A percentile compares a stretch with the other conserved stretches of the same genome.
These are phyloP conservation scores for Talaromyces thailandensis DNA, from an alignment of 495 filamentous ascomycete species.

Conservation along the genomic window DNA sequence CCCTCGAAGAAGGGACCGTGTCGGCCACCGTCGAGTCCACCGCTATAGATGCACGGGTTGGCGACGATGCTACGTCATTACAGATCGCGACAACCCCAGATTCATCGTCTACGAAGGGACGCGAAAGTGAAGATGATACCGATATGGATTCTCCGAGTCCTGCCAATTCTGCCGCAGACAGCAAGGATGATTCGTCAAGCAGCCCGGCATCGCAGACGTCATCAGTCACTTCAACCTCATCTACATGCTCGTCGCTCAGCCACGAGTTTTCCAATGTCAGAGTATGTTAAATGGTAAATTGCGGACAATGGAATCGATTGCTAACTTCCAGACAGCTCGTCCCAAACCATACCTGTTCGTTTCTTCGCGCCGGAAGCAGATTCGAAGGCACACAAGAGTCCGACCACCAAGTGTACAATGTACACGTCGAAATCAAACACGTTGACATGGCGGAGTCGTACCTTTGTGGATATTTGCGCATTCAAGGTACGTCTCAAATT, in stretches of 20 bases:
- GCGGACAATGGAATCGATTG: not conserved
- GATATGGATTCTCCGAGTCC: constrained; percentile 26
- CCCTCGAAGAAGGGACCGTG: not conserved
- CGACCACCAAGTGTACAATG: constrained; percentile 82
- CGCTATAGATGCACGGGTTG: not conserved
- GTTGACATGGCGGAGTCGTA: constrained; percentile 94
- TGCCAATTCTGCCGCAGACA: constrained; percentile 17
- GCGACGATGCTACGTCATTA: constrained; percentile 7
- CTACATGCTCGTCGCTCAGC: constrained; percentile 39
- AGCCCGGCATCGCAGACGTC: constrained; percentile 17
- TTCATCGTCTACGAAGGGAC: constrained; percentile 4
- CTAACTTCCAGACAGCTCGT: constrained; percentile 26
- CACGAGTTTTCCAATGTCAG: constrained; percentile 60
- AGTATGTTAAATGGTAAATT: constrained; percentile 33
- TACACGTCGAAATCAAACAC: constrained; percentile 94
- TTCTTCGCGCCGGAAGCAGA: constrained; percentile 76
- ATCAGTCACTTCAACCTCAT: constrained; percentile 23
- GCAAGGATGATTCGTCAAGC: constrained; percentile 11
- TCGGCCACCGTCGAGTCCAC: constrained; percentile 1
- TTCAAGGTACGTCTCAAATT: constrained; percentile 62
- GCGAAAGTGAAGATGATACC: constrained; percentile 23
- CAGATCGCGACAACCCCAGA: constrained; percentile 17
- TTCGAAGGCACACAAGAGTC: constrained; percentile 90
- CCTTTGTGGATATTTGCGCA: constrained; percentile 89
- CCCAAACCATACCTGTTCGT: constrained; percentile 62